phyloP scores from a whole-genome alignment of 2,329 filamentous ascomycete genomes.

The Chaetomium sp. region DNA sequence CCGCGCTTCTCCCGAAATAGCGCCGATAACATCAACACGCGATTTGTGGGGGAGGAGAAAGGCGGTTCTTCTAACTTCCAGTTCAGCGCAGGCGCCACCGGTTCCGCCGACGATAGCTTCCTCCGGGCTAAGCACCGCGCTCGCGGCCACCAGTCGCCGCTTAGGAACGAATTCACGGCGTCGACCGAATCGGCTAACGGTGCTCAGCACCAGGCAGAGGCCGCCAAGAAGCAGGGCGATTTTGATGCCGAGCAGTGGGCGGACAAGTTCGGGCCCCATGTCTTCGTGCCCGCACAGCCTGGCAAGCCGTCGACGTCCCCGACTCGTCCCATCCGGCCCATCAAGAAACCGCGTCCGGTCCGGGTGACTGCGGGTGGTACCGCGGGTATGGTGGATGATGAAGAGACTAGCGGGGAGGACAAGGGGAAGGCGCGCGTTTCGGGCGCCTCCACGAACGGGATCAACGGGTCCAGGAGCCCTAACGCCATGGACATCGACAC shows the following conservation, averaged over 20 bases:
- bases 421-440: constrained; percentile 20
- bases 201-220: constrained; percentile 13
- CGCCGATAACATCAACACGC: constrained; percentile 56
- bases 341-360: constrained; percentile 55
- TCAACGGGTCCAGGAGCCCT: constrained; percentile 37
- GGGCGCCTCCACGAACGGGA: constrained; percentile 29
- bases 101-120: constrained; percentile 26
- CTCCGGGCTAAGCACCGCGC: constrained; percentile 32
- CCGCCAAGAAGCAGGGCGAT: constrained; percentile 22
- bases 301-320: constrained; percentile 37
- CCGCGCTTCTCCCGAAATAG: constrained; percentile 44
- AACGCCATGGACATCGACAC: constrained; percentile 61
- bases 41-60: constrained; percentile 47
- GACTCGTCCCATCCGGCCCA: constrained; percentile 39
- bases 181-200: constrained; percentile 19
- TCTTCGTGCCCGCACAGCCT: constrained; percentile 43
- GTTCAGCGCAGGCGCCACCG: constrained; percentile 44
- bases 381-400: constrained; percentile 40
- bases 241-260: constrained; percentile 51
- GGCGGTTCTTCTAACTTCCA: constrained; percentile 30
- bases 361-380: constrained; percentile 41
- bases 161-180: constrained; percentile 23
- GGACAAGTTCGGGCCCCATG: constrained; percentile 47
- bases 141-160: constrained; percentile 36
- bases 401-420: constrained; percentile 40